Evolutionary conservation across 306 rosid genomes (phyloP), one percentile per base, ranked within the genome.

Genomic region (Comarum palustre): DNA sequence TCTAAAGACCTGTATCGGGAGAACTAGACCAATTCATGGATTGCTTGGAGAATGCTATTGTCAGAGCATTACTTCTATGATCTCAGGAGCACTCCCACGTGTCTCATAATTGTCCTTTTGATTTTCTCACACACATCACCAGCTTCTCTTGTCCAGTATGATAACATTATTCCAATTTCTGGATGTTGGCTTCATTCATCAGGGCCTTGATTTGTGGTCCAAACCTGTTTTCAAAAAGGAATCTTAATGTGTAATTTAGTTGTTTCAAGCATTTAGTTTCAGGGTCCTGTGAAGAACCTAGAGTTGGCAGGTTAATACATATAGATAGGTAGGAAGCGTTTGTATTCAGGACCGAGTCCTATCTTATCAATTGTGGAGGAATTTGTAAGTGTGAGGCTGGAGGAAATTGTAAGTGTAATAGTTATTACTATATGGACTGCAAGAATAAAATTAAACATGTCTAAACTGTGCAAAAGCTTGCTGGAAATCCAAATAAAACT

Each of bases 401-500:
- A 52, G 64, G 25, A 50, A n/a, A 32, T 31, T 69, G 17, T 69
- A n/a, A 68, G 71, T 8, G 55, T 24, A 47, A 32, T n/a, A 52
- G 19, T 7, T 12, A 70, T 20, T 52, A 25, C 22, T 42, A 20
- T 34, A 32, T 6, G 24, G 16, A 52, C 25, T 20, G 38, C 32
- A 58, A 25, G 1, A 25, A 27, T 14, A 5, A 13, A 58, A 15
- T 27, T 19, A 27, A 20, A 12, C 64, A 58, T 1, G 1, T 24
- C 48, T 42, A 27, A 47, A 36, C 25, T 52, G 36, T 52, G 20
- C 34, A 34, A 75, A 77, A 64, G 67, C 73, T 42, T 84, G 60
- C 20, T 9, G 6, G 17, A 41, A 45, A 69, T 76, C 59, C 79
- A 78, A 66, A 64, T 71, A 67, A 60, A 60, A 69, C 72, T 61